Evolutionary conservation across 2,329 filamentous ascomycete genomes (phyloP).

Genomic region (Furcasterigmium furcatum): DNA sequence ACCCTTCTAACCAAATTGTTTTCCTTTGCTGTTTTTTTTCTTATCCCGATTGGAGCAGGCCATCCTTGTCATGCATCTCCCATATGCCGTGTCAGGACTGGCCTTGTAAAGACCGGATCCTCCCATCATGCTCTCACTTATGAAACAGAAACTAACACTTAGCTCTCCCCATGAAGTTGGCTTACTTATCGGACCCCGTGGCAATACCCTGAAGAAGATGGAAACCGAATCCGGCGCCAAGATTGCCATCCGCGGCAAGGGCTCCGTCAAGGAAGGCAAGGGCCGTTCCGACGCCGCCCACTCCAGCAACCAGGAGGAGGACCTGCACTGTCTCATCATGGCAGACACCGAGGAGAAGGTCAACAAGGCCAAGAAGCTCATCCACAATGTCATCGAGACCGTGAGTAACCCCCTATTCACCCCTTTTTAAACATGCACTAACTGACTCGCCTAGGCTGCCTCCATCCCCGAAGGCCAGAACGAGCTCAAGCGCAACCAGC

Average conservation of each 20-base stretch:
- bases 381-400: slow-evolving; percentile 98
- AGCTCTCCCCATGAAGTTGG: slow-evolving; percentile 90
- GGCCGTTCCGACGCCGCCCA: slow-evolving; percentile 98
- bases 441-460: slow-evolving; percentile 64
- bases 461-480: slow-evolving; percentile 99
- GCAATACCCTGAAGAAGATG: slow-evolving; percentile 99
- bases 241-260: slow-evolving; percentile 99
- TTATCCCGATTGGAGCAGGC: slow-evolving; percentile 36
- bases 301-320: slow-evolving; percentile 99
- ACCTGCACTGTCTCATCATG: slow-evolving; percentile 99
- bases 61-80: slow-evolving; percentile 31
- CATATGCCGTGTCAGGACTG: slow-evolving; percentile 18
- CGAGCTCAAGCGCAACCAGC: slow-evolving; percentile 97
- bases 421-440: slow-evolving; percentile 12
- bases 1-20: slow-evolving; percentile 64
- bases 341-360: slow-evolving; percentile 99
- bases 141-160: slow-evolving; percentile 77
- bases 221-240: slow-evolving; percentile 95
- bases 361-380: slow-evolving; percentile 97
- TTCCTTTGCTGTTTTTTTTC: slow-evolving; percentile 17
- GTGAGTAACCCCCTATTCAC: slow-evolving; percentile 52
- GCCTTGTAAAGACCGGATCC: slow-evolving; percentile 22
- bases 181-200: slow-evolving; percentile 99
- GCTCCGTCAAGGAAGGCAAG: slow-evolving; percentile 99
- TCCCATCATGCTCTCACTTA: slow-evolving; percentile 31